Base-by-base conservation (phyloP, 768 basidiomycete species). In the Punctularia strigosozonata region DNA sequence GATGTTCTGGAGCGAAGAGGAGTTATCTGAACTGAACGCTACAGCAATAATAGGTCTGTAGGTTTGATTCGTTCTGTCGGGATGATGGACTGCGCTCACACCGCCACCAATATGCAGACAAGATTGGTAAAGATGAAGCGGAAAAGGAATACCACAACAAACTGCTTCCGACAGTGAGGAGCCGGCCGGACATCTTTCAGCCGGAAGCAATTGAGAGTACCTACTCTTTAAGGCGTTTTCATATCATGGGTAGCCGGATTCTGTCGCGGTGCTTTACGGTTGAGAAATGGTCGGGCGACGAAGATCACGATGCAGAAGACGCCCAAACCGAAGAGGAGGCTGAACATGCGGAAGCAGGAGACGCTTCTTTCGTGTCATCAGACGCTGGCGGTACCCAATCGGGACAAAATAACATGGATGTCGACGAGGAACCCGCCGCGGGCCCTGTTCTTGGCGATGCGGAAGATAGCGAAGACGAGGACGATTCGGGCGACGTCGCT, bases 231-330 rank as follows among this genome's bases (percentile, higher is more conserved):
- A 70, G 77, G 31, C 64, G 69, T 15, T 97, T 83, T 51, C 95
- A 98, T 56, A 58, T 84, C 23, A 87, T 86, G 66, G 95, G 95
- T 6, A 91, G 86, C 45, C 71, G 86, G 19, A 88, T 99, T 42
- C 69, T 97, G 4, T 95, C 91, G 4, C 72, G 95, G 30, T 91
- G 90, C 50, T 99, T 99, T 59, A 76, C 75, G 22, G 77, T 99
- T 22, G 78, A 80, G 42, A 68, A 63, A 39, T 74, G 72, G 68
- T 60, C 60, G 28, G 52, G 43, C 23, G 52, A 47, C 6, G 50
- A 46, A 23, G 39, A 46, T 7, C 50, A 53, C 3, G 63, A 68
- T 12, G 63, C 56, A 41, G 63, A 60, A 14, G 54, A 50, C 6
- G 53, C 10, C 10, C 8, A 34, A 10, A 34, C 33, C 33, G 20